Conservation (phyloP, 768 basidiomycete genomes). For the Cystofilobasidium bisporidii region DNA sequence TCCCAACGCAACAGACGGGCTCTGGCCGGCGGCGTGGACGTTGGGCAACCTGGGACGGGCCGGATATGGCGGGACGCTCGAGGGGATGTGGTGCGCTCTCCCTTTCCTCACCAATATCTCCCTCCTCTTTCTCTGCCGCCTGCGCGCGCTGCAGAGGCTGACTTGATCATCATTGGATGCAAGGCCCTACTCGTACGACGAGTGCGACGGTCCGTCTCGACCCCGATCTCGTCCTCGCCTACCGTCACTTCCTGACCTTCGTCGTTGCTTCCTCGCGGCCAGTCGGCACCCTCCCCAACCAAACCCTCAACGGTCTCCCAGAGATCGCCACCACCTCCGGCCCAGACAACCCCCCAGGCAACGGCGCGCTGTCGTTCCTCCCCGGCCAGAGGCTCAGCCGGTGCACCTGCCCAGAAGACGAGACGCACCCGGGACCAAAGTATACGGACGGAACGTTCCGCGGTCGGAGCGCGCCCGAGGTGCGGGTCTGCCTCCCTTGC, state of each 20-base stretch:
- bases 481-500: not conserved
- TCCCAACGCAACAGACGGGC: no score
- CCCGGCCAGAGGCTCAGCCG: constrained; percentile 72
- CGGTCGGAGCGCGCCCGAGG: constrained; percentile 19
- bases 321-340: constrained; percentile 48
- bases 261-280: not conserved
- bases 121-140: no score
- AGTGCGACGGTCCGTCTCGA: constrained; percentile 50
- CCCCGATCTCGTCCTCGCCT: not conserved
- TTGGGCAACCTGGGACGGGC: constrained; percentile 74
- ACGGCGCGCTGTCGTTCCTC: constrained; percentile 64
- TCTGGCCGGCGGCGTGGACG: constrained; percentile 38
- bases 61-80: constrained; percentile 45
- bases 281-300: constrained; percentile 48
- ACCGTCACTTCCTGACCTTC: not conserved
- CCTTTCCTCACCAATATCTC: no score
- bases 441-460: constrained; percentile 63
- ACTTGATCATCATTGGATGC: no score
- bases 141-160: no score
- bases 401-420: constrained; percentile 77
- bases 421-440: constrained; percentile 71
- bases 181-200: constrained; percentile 41
- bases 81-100: constrained; percentile 32
- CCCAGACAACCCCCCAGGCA: constrained; percentile 44
- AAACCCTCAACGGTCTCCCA: constrained; percentile 57